Percentiles rank a stretch among this genome's conserved stretches.
These are phyloP conservation scores for Tolypocladium sp. DNA, from an alignment of 2,329 filamentous ascomycete genomes.

Conservation along the genomic window DNA sequence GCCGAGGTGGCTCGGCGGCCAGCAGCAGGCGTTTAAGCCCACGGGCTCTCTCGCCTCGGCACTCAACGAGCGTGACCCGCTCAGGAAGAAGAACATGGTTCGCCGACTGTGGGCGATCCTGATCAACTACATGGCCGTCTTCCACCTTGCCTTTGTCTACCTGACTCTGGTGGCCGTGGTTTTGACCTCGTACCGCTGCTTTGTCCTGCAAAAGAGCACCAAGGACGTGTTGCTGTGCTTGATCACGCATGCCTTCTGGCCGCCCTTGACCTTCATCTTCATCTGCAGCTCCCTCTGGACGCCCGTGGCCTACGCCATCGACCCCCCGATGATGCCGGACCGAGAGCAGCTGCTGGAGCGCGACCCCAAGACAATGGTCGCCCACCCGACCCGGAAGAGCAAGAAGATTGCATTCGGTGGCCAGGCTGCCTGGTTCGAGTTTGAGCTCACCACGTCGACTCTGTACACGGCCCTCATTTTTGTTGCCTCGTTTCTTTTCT, in stretches of 20 bases:
- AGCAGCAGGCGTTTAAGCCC: slow-evolving; percentile 49
- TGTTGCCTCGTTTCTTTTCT: slow-evolving; percentile 26
- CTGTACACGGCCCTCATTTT: slow-evolving; percentile 41
- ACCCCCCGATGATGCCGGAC: slow-evolving; percentile 48
- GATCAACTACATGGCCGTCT: slow-evolving; percentile 44
- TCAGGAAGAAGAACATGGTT: slow-evolving; percentile 40
- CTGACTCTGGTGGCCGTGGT: slow-evolving; percentile 41
- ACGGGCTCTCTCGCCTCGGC: slow-evolving; percentile 47
- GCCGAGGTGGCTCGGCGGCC: slow-evolving; percentile 50
- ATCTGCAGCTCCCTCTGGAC: slow-evolving; percentile 47
- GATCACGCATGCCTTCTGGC: slow-evolving; percentile 54
- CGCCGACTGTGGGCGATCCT: slow-evolving; percentile 44
- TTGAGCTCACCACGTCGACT: slow-evolving; percentile 43
- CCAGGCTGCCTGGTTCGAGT: slow-evolving; percentile 46
- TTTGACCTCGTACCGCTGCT: slow-evolving; percentile 41
- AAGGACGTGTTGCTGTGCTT: slow-evolving; percentile 39
- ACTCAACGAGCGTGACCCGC: slow-evolving; percentile 48
- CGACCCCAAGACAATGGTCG: slow-evolving; percentile 45
- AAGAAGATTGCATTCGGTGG: slow-evolving; percentile 47
- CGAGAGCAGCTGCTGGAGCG: slow-evolving; percentile 46
- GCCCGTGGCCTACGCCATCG: slow-evolving; percentile 51
- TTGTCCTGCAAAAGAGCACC: slow-evolving; percentile 25
- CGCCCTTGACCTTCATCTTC: slow-evolving; percentile 48
- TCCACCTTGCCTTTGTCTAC: slow-evolving; percentile 47
- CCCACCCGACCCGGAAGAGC: slow-evolving; percentile 37